Evolutionary conservation across 345 rosid genomes (phyloP).

Genomic region (Boechera divaricarpa): DNA sequence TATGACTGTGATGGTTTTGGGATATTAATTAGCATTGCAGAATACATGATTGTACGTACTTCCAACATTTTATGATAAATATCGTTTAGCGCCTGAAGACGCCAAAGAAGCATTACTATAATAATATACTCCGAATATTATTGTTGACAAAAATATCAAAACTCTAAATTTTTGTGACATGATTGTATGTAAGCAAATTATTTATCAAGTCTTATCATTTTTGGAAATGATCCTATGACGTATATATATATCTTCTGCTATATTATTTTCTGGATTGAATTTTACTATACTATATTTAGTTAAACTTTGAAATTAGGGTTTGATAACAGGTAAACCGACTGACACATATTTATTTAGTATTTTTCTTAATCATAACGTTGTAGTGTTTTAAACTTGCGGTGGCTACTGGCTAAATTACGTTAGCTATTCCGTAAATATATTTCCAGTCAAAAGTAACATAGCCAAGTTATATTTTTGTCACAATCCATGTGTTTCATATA

Average conservation of each 20-base stretch:
- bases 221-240: not conserved
- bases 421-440: constrained; percentile 1
- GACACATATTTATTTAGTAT: not conserved
- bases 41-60: not conserved
- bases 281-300: not conserved
- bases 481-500: not conserved
- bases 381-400: not conserved
- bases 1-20: not conserved
- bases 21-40: not conserved
- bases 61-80: not conserved
- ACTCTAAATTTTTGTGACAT: constrained; percentile 13
- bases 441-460: not conserved
- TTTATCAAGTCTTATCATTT: not conserved
- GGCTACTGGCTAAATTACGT: not conserved
- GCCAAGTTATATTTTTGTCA: not conserved
- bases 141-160: not conserved
- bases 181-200: not conserved
- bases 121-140: not conserved
- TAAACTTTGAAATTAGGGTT: not conserved
- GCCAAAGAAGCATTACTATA: not conserved
- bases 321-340: not conserved
- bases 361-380: not conserved
- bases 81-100: not conserved
- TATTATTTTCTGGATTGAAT: not conserved
- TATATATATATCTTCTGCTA: not conserved